Percentiles rank a stretch among this genome's conserved stretches.
Evolutionary conservation across 257 asterid species (phyloP).

Genomic region (Jacaranda copaia): DNA sequence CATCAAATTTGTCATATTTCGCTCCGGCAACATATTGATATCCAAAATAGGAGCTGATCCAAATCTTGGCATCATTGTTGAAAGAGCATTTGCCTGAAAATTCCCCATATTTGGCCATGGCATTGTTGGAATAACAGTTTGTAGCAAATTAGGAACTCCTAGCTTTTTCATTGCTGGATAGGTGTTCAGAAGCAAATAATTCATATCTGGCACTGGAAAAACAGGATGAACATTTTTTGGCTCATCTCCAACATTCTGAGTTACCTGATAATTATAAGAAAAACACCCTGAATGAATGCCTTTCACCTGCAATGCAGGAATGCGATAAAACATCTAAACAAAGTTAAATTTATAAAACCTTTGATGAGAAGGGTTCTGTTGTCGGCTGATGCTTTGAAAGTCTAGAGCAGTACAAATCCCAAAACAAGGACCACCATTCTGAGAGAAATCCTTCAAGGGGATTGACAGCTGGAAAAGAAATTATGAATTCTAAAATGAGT

Average conservation of each 20-base stretch:
- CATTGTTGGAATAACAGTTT: not conserved
- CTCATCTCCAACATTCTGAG: not conserved
- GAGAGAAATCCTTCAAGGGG: constrained; percentile 49
- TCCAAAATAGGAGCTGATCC: constrained; percentile 17
- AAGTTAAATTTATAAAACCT: constrained; percentile 38
- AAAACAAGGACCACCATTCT: constrained; percentile 63
- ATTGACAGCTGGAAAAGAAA: constrained; percentile 35
- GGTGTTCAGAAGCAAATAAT: constrained; percentile 26
- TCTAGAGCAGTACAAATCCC: constrained; percentile 40
- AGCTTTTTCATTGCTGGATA: constrained; percentile 13
- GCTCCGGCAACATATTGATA: constrained; percentile 9
- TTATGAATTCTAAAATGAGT: constrained; percentile 2
- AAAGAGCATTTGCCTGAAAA: constrained; percentile 12
- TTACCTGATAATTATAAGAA: constrained; percentile 24
- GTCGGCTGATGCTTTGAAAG: not conserved
- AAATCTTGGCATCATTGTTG: constrained; percentile 23
- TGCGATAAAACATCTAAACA: not conserved
- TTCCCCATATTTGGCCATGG: constrained; percentile 24
- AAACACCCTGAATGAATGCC: constrained; percentile 8
- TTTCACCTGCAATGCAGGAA: not conserved
- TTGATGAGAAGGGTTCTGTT: constrained; percentile 30
- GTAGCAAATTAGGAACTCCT: constrained; percentile 19
- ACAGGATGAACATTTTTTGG: constrained; percentile 16
- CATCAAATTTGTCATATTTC: constrained; percentile 1
- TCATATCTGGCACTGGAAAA: constrained; percentile 24